Evolutionary conservation across 345 rosid species (phyloP).

Genomic region (Schrenkiella parvula): DNA sequence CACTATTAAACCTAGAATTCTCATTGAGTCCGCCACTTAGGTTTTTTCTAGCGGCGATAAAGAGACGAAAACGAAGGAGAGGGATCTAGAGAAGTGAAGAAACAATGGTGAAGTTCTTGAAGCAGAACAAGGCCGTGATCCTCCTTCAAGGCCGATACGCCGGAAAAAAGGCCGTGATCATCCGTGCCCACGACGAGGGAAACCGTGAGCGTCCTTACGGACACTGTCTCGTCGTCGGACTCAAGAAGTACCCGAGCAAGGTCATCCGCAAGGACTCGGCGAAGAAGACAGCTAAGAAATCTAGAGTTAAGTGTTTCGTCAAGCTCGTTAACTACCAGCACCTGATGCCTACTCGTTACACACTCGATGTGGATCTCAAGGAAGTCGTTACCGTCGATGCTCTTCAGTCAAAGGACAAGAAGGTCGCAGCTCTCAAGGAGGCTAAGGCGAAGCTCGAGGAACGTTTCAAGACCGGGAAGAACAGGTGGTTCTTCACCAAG

Average conservation of each 20-base stretch:
- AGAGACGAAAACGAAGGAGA: conserved; percentile 12
- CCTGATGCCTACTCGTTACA: conserved; percentile 60
- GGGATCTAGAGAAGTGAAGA: not conserved
- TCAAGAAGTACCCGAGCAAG: conserved; percentile 54
- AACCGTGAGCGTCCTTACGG: conserved; percentile 49
- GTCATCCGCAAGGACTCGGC: conserved; percentile 51
- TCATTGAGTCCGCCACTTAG: not conserved
- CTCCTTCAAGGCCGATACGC: conserved; percentile 59
- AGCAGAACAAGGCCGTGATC: conserved; percentile 51
- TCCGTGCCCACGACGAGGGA: conserved; percentile 45
- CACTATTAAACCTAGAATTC: conserved; percentile 13
- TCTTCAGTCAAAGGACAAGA: conserved; percentile 46
- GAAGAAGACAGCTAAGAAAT: conserved; percentile 58
- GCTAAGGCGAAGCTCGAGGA: conserved; percentile 56
- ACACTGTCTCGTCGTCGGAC: conserved; percentile 56
- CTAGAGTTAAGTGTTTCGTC: conserved; percentile 52
- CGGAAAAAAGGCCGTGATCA: conserved; percentile 52
- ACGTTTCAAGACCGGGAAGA: conserved; percentile 58
- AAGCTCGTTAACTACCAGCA: conserved; percentile 60
- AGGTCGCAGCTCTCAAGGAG: conserved; percentile 47
- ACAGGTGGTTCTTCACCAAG: conserved; percentile 65
- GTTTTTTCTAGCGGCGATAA: conserved; percentile 16
- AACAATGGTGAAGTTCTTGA: conserved; percentile 35
- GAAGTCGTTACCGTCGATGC: conserved; percentile 40
- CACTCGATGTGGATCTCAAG: conserved; percentile 58